Base-by-base conservation (phyloP, 371 early-diverging fungal genomes). In the Funneliformis caledonium region DNA sequence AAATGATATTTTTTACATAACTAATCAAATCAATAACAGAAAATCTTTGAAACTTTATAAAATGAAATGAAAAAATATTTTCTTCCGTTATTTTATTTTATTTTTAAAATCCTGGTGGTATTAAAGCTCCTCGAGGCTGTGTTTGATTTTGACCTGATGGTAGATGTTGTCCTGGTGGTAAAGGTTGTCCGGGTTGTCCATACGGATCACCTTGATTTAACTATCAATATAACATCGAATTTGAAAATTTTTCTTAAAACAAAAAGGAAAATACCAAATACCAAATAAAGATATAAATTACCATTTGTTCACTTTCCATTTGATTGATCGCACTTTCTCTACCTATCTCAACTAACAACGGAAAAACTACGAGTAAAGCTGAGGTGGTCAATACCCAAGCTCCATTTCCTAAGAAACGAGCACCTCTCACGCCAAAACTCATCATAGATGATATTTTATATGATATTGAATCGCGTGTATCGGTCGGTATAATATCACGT, bases 301-400 rank as follows among this genome's bases (percentile, higher is more conserved):
- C 79, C 56, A 78, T 90, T 82, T 92, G 92, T 84, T 90, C 89
- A 89, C 88, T 88, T 82, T 94, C 95, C 85, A 92, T 93, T 85
- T 93, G 92, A 84, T 90, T 88, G 87, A 94, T 87, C 76, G 92
- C 92, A 83, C 92, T 91, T 65, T 93, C 94, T 78, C 92, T 92
- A 84, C 93, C 94, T 45, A 93, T 87, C 85, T 93, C 94, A 64
- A 93, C 83, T 50, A 92, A 92, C 75, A 93, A 86, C 26, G 94
- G 94, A 76, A 96, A 85, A 47, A 97, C 90, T 69, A 93, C 85
- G 42, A 93, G 87, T 50, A 96, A 83, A 83, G 93, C 94, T 72
- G 92, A 91, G 9, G 94, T 95, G 50, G 94, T 92, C 16, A 94
- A 85, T 14, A 95, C 91, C 95, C 95, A 95, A 31, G 92, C 91